These are phyloP conservation scores for Aspergillus novoparasiticus DNA, from an alignment of 2,329 filamentous ascomycete species.

Conservation along the genomic window DNA sequence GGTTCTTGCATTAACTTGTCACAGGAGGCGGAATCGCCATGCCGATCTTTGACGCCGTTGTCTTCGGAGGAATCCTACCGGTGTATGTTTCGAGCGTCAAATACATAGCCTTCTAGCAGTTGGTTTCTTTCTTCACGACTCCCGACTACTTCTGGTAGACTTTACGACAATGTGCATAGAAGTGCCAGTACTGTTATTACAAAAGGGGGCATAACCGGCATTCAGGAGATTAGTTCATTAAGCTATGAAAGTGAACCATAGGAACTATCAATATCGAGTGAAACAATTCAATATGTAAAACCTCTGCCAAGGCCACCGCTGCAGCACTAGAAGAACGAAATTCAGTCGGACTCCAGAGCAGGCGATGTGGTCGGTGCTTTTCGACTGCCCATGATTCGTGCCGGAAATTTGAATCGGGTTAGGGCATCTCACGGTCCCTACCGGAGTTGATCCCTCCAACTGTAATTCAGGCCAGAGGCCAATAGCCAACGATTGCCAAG, in stretches of 20 bases:
- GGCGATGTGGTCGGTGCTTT: neutral
- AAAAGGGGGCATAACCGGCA: neutral
- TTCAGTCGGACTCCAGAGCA: neutral
- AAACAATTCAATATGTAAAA: neutral
- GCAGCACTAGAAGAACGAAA: neutral
- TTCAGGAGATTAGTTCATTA: neutral
- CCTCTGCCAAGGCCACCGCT: neutral
- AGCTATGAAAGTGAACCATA: neutral
- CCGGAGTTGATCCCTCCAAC: neutral
- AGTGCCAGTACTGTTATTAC: neutral
- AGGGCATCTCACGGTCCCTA: neutral
- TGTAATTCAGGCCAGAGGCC: neutral
- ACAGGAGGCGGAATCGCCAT: neutral
- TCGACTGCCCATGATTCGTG: neutral
- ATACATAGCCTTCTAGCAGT: neutral
- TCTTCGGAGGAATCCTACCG: no score
- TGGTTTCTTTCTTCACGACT: neutral
- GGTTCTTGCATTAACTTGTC: neutral
- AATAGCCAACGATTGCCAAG: constrained; percentile 4
- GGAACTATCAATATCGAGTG: neutral
- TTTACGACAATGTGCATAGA: no score
- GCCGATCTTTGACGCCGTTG: neutral
- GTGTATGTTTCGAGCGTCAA: neutral
- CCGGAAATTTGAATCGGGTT: neutral
- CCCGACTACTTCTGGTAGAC: neutral